Conservation (phyloP, 139 green algal species). For the Chlorella sp. region DNA sequence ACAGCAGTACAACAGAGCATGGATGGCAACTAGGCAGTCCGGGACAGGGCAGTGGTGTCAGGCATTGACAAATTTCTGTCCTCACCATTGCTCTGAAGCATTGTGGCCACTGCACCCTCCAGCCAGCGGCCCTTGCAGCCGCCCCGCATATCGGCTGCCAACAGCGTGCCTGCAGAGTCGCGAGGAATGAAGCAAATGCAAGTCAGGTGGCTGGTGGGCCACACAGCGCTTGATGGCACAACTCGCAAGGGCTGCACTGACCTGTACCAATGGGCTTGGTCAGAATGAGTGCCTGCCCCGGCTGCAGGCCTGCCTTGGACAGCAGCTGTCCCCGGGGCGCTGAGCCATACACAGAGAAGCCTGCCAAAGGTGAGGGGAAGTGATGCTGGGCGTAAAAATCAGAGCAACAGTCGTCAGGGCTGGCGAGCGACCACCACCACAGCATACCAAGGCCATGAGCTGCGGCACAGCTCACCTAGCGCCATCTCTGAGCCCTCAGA, state of each 20-base stretch:
- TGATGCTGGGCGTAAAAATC: too few relatives aligned
- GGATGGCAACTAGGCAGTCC: too few relatives aligned
- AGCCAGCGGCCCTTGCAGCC: conserved; percentile 66
- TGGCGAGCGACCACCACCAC: too few relatives aligned
- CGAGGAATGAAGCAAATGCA: not conserved
- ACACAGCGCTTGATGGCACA: too few relatives aligned
- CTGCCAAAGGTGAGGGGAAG: too few relatives aligned
- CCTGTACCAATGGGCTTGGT: conserved; percentile 93
- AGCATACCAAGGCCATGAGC: too few relatives aligned
- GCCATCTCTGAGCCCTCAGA: conserved; percentile 80
- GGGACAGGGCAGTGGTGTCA: too few relatives aligned
- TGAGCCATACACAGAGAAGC: conserved; percentile 61
- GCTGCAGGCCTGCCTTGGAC: conserved; percentile 68
- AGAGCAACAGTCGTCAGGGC: too few relatives aligned
- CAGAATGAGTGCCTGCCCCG: conserved; percentile 82
- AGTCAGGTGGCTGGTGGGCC: too few relatives aligned
- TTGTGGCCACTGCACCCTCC: conserved; percentile 49
- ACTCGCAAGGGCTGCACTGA: not conserved
- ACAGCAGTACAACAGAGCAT: not conserved
- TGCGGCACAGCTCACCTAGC: conserved; percentile 62
- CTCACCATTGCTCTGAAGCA: conserved; percentile 68
- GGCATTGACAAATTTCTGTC: not conserved
- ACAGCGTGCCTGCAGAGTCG: conserved; percentile 4
- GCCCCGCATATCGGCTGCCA: conserved; percentile 42
- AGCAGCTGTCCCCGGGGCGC: conserved; percentile 58